phyloP scores from a whole-genome alignment of 331 rosid genomes.

The Cucumis variabilis region DNA sequence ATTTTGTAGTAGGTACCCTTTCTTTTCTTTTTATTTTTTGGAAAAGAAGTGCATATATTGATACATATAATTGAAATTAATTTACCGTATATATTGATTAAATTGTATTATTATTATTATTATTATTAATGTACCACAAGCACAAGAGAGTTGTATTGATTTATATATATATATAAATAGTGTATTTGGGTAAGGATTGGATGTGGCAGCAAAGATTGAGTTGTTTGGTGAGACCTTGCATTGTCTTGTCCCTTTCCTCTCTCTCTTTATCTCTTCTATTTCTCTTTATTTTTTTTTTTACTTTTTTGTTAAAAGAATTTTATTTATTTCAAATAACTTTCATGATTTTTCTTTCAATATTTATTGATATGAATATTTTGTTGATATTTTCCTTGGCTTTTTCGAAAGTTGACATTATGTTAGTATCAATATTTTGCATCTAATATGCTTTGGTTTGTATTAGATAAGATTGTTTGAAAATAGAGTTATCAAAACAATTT shows the following conservation, averaged over 20 bases:
- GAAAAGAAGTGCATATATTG: neutral
- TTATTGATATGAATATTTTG: neutral
- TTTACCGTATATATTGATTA: neutral
- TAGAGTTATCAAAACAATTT: neutral
- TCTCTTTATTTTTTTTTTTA: neutral
- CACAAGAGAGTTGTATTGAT: neutral
- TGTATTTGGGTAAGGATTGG: constrained; percentile 2
- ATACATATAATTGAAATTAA: neutral
- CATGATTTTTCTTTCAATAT: neutral
- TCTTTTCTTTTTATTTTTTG: neutral
- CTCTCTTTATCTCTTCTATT: neutral
- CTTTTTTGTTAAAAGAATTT: neutral
- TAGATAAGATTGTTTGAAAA: neutral
- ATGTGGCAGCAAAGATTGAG: neutral
- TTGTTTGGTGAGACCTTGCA: constrained; percentile 25
- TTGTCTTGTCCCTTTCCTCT: constrained; percentile 24
- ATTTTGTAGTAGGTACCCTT: neutral
- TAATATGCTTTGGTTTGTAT: neutral
- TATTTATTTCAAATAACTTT: neutral
- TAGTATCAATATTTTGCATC: neutral
- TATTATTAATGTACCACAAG: neutral
- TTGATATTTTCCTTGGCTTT: neutral
- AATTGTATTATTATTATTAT: neutral
- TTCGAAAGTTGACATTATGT: neutral
- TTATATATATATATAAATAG: neutral